Base-by-base conservation (phyloP, 2,329 filamentous ascomycete species). In the Aspergillus hiratsukae region DNA sequence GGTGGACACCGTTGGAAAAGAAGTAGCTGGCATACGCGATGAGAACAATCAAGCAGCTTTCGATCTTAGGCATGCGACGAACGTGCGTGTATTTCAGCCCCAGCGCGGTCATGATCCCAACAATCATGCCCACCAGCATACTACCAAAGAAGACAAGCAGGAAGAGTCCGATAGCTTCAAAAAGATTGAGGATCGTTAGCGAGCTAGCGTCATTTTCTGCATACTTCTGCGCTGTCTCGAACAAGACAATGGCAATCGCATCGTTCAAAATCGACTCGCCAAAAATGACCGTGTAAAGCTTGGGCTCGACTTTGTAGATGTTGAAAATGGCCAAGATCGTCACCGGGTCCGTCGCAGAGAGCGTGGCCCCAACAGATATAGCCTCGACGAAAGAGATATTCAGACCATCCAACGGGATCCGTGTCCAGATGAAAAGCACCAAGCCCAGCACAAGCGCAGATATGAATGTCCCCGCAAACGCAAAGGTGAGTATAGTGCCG, bases 311-410 rank as follows among this genome's bases (percentile, higher is more conserved):
- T 76, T 97, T 97, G 83, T 97, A 99, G 1, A 94, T 89, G 74
- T 97, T 97, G 83, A 99, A 99, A 65, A 99, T 99, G 72, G 94
- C 94, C 53, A 99, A 81, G 66, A 99, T 97, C 0, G 94, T 99
- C 57, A 99, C 93, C 0, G 94, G 94, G 70, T 99, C 94, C 1
- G 94, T 99, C 58, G 94, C 94, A 1, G 94, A 97, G 31, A 99
- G 83, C 0, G 94, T 99, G 48, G 94, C 94, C 66, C 94, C 94
- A 46, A 99, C 91, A 1, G 92, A 95, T 72, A 99, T 94, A 62
- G 94, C 94, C 71, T 99, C 94, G 63, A 97, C 90, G 72, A 97
- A 97, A 55, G 84, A 87, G 77, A 99, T 90, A 57, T 88, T 84
- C 61, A 97, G 79, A 2, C 90, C 89, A 76, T 94, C 90, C 46